Conservation (phyloP, 164 flowering plant species). For the Berberis thunbergii region DNA sequence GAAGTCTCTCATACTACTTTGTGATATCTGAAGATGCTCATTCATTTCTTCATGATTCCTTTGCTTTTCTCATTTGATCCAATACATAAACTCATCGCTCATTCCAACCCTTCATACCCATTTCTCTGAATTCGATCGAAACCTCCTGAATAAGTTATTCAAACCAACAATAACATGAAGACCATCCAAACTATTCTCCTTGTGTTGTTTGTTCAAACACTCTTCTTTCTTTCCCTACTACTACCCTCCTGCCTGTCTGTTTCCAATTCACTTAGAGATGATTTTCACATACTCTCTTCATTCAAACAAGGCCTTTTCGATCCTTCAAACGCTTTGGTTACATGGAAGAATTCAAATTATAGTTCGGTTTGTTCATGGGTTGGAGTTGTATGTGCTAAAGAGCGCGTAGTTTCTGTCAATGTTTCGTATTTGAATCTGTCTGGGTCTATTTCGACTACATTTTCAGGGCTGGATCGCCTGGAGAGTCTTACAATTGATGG, state of each 20-base stretch:
- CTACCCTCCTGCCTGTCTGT: not conserved
- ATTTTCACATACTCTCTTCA: not conserved
- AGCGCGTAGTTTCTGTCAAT: conserved; percentile 27
- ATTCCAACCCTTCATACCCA: not conserved
- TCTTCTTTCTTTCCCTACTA: not conserved
- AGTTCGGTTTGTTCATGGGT: conserved; percentile 3
- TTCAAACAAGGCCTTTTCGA: not conserved
- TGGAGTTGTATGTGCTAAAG: not conserved
- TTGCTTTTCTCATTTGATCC: not conserved
- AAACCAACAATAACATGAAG: not conserved
- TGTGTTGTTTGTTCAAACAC: not conserved
- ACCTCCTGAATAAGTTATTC: too few relatives aligned
- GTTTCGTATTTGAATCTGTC: conserved; percentile 49
- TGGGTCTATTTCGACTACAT: conserved; percentile 46
- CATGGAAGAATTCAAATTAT: not conserved
- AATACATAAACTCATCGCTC: not conserved
- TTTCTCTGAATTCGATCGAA: not conserved
- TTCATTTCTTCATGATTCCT: not conserved
- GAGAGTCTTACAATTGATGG: conserved; percentile 56
- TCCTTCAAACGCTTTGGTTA: not conserved
- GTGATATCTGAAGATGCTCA: not conserved
- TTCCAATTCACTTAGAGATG: not conserved
- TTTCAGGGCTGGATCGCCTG: conserved; percentile 47
- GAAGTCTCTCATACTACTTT: not conserved
- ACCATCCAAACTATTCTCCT: not conserved